Evolutionary conservation across 192 early-diverging fungal species (phyloP), one percentile per base, ranked within the genome.

Genomic region (Coemansia sp.): DNA sequence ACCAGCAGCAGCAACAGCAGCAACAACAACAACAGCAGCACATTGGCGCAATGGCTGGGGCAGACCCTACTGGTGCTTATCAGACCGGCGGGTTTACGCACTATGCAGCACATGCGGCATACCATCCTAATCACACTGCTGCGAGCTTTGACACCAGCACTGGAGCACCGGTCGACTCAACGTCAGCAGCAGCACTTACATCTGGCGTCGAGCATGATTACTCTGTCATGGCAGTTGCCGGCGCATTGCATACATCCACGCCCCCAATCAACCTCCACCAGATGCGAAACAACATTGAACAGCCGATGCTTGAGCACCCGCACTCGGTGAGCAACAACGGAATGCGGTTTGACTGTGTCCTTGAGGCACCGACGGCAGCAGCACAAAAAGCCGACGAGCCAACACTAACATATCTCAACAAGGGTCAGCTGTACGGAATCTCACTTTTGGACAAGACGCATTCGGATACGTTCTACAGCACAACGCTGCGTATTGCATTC

Each of bases 391-490:
- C 56, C 19, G 85, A 85, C 42, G 87, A 85, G 30, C 62, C 83
- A 1, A 72, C 84, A 17, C 64, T 88, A 23, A 88, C 88, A 2
- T 88, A 90, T 39, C 78, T 90, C 23, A 90, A 90, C 60, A 85
- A 85, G 69, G 88, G 88, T 70, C 83, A 69, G 62, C 51, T 75
- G 11, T 90, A 90, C 62, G 73, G 66, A 9, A 55, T 90, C 14
- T 67, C 72, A 0, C 52, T 87, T 12, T 52, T 81, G 45, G 85
- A 88, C 63, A 63, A 48, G 3, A 67, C 74, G 4, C 68, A 64
- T 25, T 66, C 55, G 30, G 81, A 86, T 47, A 71, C 65, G 9
- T 70, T 81, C 9, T 80, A 84, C 41, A 74, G 64, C 8, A 84
- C 81, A 3, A 82, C 82, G 3, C 53, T 89, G 44, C 78, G 82